Base-by-base conservation (phyloP, 768 basidiomycete species). In the Collybia nuda region DNA sequence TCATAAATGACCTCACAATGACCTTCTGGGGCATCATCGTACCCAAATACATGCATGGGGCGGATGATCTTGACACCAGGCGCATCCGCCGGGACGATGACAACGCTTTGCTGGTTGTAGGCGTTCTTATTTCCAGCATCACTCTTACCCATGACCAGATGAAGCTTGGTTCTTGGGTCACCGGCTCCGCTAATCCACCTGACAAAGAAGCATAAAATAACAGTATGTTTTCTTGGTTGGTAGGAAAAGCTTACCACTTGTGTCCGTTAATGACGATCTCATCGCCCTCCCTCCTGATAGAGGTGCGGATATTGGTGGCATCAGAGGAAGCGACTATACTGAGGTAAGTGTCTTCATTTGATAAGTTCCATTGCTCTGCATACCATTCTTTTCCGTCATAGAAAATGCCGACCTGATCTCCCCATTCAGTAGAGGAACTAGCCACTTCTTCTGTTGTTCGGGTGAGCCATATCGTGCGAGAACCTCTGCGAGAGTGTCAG, bases 171-270 rank as follows among this genome's bases (percentile, higher is more conserved):
- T 53, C 95, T 79, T 40, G 93, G 93, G 67, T 98, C 94, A 15
- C 94, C 94, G 6, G 95, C 96, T 44, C 95, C 95, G 23, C 92
- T 94, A 66, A 98, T 98, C 89, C 91, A 98, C 92, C 89, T 94
- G 52, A 8, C 40, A 22, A 48, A 40, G 23, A 40, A 15, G 15
- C 26, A n/a, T 32, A 8, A 6, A 12, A 23, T 2, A 50, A 14
- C 12, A 22, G 35, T 26, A 26, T 32, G 3, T 32, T 11, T 32
- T 11, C 32, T 32, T 11, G 12, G 32, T 32, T 14, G 32, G 7
- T 11, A 32, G 32, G 19, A 35, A 24, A 29, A 21, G 55, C 64
- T 19, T 50, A 90, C 95, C 96, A 98, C 80, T 99, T 99, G 70
- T 94, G 93, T 0, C 95, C 97, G 60, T 90, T 95, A 53, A 99